Evolutionary conservation across 495 filamentous ascomycete species (phyloP).

Genomic region (Tuber aestivum): DNA sequence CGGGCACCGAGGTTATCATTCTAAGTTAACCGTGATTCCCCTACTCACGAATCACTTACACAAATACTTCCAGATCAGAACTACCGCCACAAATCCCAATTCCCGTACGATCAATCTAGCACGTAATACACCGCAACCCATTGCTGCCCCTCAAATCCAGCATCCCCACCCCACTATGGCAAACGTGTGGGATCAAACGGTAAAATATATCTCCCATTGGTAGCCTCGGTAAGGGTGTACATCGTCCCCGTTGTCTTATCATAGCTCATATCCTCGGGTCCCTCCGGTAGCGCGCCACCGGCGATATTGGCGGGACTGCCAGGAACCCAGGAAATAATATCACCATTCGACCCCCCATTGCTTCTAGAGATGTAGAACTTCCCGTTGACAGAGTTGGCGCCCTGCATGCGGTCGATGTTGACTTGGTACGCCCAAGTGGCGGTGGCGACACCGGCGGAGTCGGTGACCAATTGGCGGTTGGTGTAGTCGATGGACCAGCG

Average conservation of each 20-base stretch:
- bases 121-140: not conserved
- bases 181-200: not conserved
- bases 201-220: slow-evolving; percentile 24
- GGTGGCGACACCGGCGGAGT: slow-evolving; percentile 17
- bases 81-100: not conserved
- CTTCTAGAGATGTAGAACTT: slow-evolving; percentile 34
- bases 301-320: slow-evolving; percentile 8
- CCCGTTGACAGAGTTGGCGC: slow-evolving; percentile 24
- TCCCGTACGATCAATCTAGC: not conserved
- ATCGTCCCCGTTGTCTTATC: slow-evolving; percentile 25
- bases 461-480: slow-evolving; percentile 21
- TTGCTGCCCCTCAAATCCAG: not conserved
- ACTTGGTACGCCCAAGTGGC: slow-evolving; percentile 24
- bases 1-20: not conserved
- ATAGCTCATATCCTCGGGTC: slow-evolving; percentile 36
- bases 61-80: not conserved
- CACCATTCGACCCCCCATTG: slow-evolving; percentile 22
- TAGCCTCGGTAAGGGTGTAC: slow-evolving; percentile 27
- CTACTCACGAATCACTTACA: not conserved
- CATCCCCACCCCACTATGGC: not conserved
- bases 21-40: not conserved
- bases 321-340: slow-evolving; percentile 19
- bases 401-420: slow-evolving; percentile 28
- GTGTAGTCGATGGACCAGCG: slow-evolving; percentile 35
- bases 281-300: slow-evolving; percentile 9